Percentiles rank a stretch among this genome's conserved stretches.
Conservation (phyloP, 1,284 basidiomycete genomes). For the Sporisorium reilianum region DNA sequence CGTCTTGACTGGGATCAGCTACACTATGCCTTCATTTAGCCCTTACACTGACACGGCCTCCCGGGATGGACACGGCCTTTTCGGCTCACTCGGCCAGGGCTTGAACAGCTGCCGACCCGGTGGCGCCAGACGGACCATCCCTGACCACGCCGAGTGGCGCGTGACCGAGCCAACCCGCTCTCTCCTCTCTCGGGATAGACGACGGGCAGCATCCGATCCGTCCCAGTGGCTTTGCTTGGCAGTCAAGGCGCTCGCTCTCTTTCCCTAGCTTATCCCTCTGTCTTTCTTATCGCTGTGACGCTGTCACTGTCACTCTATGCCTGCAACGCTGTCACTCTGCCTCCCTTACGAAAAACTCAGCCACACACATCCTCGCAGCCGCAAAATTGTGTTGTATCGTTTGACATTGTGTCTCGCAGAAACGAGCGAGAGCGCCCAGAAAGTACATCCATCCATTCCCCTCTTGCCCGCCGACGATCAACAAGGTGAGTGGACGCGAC, state of each 20-base stretch:
- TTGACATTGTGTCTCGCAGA: constrained; percentile 1
- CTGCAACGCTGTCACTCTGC: neutral
- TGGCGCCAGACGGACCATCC: no score
- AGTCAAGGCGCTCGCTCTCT: neutral
- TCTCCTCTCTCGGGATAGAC: no score
- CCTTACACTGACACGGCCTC: no score
- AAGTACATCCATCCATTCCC: neutral
- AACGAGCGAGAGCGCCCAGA: neutral
- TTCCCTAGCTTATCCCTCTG: neutral
- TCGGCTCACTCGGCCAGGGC: no score
- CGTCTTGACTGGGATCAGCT: no score
- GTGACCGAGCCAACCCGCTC: neutral
- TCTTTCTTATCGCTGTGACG: neutral
- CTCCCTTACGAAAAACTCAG: neutral
- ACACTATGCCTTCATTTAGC: no score
- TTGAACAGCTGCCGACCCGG: no score
- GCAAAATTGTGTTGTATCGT: neutral
- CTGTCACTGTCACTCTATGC: neutral
- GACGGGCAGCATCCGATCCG: no score
- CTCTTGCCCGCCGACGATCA: neutral
- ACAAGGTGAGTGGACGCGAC: neutral
- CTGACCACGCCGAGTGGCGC: neutral
- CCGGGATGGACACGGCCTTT: no score
- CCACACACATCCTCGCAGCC: neutral
- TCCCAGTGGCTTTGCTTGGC: neutral